Conservation (phyloP, 2,329 filamentous ascomycete species). For the Paraphaeosphaeria sporulosa region DNA sequence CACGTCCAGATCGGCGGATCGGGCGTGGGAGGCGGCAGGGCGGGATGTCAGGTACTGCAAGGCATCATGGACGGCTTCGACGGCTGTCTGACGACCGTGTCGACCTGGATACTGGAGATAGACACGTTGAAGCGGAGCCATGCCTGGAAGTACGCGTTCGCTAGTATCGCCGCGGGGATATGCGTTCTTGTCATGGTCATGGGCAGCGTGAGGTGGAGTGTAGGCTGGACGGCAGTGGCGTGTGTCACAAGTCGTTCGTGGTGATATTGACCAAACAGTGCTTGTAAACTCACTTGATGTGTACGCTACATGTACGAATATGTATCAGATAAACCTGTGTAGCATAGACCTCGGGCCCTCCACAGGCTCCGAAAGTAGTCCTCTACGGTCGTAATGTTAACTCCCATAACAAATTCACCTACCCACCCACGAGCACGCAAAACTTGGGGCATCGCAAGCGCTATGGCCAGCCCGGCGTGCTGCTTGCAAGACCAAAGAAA, state of each 20-base stretch:
- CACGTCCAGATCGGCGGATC: conserved; percentile 64
- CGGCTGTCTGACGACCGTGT: conserved; percentile 57
- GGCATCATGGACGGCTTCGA: conserved; percentile 59
- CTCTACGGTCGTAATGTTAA: too few species aligned
- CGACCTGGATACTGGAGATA: conserved; percentile 58
- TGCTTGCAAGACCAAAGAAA: too few species aligned
- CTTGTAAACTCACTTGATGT: too few species aligned
- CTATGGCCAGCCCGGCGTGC: too few species aligned
- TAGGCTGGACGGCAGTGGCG: conserved; percentile 48
- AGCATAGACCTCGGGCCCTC: too few species aligned
- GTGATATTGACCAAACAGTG: neutral
- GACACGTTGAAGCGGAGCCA: conserved; percentile 53
- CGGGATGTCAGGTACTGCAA: conserved; percentile 57
- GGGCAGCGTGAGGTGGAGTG: conserved; percentile 76
- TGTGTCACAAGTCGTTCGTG: conserved; percentile 34
- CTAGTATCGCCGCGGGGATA: conserved; percentile 68
- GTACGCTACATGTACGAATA: neutral
- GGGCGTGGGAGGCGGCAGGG: conserved; percentile 48
- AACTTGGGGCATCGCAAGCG: too few species aligned
- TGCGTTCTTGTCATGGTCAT: conserved; percentile 72
- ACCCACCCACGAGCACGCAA: too few species aligned
- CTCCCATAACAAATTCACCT: too few species aligned
- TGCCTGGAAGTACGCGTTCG: conserved; percentile 73
- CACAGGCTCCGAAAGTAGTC: too few species aligned
- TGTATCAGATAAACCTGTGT: neutral